Base-by-base conservation (phyloP, 2,329 filamentous ascomycete genomes). In the Aureobasidium melanogenum region DNA sequence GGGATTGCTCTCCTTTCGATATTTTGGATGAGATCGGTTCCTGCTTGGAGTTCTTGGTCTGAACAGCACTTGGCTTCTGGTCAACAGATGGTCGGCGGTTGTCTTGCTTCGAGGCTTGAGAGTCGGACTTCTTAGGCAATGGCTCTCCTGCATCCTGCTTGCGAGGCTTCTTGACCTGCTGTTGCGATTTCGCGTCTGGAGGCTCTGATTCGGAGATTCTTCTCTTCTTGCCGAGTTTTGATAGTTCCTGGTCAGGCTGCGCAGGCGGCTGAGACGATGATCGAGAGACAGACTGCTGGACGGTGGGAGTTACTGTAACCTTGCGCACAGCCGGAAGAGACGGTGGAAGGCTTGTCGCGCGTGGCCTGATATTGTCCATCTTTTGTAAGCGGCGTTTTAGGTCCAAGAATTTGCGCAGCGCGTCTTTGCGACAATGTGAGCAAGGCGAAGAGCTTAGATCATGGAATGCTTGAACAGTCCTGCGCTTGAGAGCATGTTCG, bases 131-230 rank as follows among this genome's bases (percentile, higher is more conserved):
- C 19, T 46, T 46, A 10, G 46, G 5, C 6, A 28, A 24, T 14
- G 12, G 19, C 39, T 43, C 39, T 22, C n/a, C 12, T 22, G 32
- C 26, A 2, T 61, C 48, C 19, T 47, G 19, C 47, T 46, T 61
- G 24, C 47, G 47, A 9, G 28, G 7, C 39, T 61, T 51, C 28
- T 61, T 61, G 10, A 30, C 14, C n/a, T 61, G 28, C 32, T 32
- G n/a, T n/a, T 44, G 28, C n/a, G 47, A 7, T n/a, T 36, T 38
- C 5, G 47, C 32, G 12, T 51, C 58, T 61, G 32, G 62, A 39
- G 62, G 63, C 62, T 65, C 64, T 64, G 14, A 50, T 51, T 36
- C 57, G 62, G 17, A 66, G 56, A 32, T 63, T 59, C 28, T 50
- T 41, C 56, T 59, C 34, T 46, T 54, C 47, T 64, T 64, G 60